Percentiles rank a stretch among this genome's conserved stretches.
phyloP scores from a whole-genome alignment of 176 grass and related monocot genomes.

The Avena insularis region DNA sequence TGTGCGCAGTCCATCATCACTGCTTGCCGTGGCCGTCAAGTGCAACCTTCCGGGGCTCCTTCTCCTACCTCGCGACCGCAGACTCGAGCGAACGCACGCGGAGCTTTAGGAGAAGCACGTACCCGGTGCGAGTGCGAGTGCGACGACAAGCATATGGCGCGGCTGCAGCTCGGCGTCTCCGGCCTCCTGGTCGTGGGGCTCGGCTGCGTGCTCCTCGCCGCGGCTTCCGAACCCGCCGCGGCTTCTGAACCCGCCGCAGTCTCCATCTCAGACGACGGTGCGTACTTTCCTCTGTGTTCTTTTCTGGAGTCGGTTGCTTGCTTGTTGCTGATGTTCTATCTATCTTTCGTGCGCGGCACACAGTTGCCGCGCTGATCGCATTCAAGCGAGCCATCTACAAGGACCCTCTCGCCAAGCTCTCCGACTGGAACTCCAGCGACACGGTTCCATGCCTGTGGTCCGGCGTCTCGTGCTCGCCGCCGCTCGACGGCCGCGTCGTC shows the following conservation, averaged over 20 bases:
- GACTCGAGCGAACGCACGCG: conserved; percentile 10
- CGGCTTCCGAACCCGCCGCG: conserved; percentile 17
- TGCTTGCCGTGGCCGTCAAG: conserved; percentile 68
- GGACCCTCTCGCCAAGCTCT: conserved; percentile 72
- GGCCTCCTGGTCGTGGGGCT: conserved; percentile 40
- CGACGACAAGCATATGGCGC: too few relatives aligned
- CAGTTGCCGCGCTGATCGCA: conserved; percentile 66
- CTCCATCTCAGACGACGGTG: conserved; percentile 63
- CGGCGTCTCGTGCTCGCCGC: conserved; percentile 64
- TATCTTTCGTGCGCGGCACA: not conserved
- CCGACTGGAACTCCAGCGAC: conserved; percentile 72
- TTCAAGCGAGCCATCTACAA: conserved; percentile 74
- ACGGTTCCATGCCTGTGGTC: conserved; percentile 66
- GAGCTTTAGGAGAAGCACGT: not conserved
- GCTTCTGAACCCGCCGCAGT: not conserved
- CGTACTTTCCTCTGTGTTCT: not conserved
- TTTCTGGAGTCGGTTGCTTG: not conserved
- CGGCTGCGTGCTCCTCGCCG: conserved; percentile 45
- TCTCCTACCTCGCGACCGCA: conserved; percentile 17
- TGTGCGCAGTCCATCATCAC: conserved; percentile 39
- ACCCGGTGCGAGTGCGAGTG: too few relatives aligned
- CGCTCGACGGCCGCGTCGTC: conserved; percentile 57
- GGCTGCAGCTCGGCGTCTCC: too few relatives aligned
- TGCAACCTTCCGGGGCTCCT: conserved; percentile 19
- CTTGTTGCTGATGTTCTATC: not conserved